These are phyloP conservation scores for Chalaropsis thielavioides DNA, from an alignment of 2,329 filamentous ascomycete genomes.

Conservation along the genomic window DNA sequence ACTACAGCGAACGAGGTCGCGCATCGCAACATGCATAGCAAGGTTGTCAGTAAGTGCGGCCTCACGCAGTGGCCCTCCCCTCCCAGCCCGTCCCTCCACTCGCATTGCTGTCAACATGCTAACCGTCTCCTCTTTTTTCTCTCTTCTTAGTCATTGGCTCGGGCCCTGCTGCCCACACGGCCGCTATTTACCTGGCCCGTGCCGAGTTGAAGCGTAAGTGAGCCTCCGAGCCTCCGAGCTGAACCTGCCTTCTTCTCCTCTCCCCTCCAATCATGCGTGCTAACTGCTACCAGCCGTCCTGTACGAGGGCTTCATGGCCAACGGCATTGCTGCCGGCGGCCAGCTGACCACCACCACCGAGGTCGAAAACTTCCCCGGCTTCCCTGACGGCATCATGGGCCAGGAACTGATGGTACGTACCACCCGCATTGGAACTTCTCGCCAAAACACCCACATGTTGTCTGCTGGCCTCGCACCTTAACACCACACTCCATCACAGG, in stretches of 20 bases:
- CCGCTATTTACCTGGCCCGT: constrained; percentile 87
- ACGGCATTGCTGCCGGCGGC: constrained; percentile 88
- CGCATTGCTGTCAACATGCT: neutral
- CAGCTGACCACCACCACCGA: constrained; percentile 98
- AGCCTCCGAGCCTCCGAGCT: neutral
- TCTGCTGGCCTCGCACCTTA: neutral
- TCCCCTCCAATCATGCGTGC: neutral
- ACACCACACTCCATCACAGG: constrained; percentile 32
- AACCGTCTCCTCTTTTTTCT: neutral
- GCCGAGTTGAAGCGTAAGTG: constrained; percentile 72
- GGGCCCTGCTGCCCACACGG: constrained; percentile 92
- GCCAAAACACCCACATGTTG: constrained; percentile 8
- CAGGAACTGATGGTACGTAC: constrained; percentile 61
- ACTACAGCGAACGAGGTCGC: neutral
- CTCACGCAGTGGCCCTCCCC: neutral
- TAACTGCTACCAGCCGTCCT: constrained; percentile 48
- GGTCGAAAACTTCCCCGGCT: constrained; percentile 95
- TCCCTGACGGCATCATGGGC: constrained; percentile 78
- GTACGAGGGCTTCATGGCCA: constrained; percentile 96
- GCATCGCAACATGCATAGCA: constrained; percentile 59
- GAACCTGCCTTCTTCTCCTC: neutral
- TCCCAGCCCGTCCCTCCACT: neutral
- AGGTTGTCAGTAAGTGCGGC: constrained; percentile 62
- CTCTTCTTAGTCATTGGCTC: constrained; percentile 60
- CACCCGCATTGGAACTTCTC: neutral